These are phyloP conservation scores for Pichia sp. DNA, from an alignment of 1,139 yeast species.

Conservation along the genomic window DNA sequence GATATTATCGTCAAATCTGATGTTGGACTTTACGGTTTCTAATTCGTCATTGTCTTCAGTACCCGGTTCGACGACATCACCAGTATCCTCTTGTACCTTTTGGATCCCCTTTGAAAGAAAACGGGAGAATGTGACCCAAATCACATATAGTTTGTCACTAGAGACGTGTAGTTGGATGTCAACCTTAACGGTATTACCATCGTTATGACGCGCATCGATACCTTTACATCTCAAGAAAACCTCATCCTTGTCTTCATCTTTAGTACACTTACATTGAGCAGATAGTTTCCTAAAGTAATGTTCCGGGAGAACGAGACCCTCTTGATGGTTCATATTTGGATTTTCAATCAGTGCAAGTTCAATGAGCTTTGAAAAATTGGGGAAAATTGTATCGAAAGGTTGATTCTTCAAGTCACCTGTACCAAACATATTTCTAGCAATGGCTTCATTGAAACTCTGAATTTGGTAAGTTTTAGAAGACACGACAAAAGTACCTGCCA, in stretches of 20 bases:
- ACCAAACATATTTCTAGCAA: slow-evolving; percentile 76
- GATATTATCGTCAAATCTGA: slow-evolving; percentile 1
- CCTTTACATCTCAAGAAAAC: slow-evolving; percentile 59
- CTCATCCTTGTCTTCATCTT: slow-evolving; percentile 30
- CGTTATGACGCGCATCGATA: slow-evolving; percentile 58
- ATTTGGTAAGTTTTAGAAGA: slow-evolving; percentile 41
- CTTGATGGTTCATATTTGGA: slow-evolving; percentile 33
- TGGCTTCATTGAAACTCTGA: slow-evolving; percentile 68
- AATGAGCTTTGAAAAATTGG: slow-evolving; percentile 54
- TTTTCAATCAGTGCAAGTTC: slow-evolving; percentile 39
- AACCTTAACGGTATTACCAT: slow-evolving; percentile 56
- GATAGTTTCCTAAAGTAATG: slow-evolving; percentile 70
- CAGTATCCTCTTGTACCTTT: background rate
- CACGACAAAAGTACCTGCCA: slow-evolving; percentile 80
- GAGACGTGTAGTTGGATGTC: slow-evolving; percentile 80
- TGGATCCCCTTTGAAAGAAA: slow-evolving; percentile 15
- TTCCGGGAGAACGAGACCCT: slow-evolving; percentile 72
- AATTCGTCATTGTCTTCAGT: background rate
- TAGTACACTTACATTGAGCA: slow-evolving; percentile 22
- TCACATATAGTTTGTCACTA: slow-evolving; percentile 47
- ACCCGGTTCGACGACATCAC: background rate
- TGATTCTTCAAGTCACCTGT: slow-evolving; percentile 44
- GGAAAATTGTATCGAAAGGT: slow-evolving; percentile 53
- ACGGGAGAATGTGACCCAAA: slow-evolving; percentile 88
- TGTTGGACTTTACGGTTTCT: background rate